Conservation (phyloP, 163 green algal genomes). For the Scenedesmus sp. region DNA sequence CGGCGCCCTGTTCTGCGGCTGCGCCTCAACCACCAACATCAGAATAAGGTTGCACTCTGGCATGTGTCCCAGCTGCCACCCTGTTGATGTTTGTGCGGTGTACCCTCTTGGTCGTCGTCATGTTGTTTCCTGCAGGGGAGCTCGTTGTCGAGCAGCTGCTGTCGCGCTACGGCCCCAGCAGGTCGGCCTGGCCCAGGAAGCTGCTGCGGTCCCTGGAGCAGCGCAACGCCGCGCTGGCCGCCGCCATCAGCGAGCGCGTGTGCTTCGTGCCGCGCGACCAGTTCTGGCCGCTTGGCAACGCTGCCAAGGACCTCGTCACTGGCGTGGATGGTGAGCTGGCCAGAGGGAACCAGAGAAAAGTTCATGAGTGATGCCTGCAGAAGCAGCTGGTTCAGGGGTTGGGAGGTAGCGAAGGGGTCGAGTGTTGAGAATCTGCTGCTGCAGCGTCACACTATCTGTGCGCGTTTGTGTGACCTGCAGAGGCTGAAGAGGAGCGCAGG, state of each 20-base stretch:
- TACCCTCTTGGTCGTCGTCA: no score
- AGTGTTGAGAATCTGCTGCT: no score
- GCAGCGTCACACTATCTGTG: no score
- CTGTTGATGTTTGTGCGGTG: no score
- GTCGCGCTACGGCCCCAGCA: conserved; percentile 62
- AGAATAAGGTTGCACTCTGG: no score
- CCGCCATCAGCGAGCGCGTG: conserved; percentile 59
- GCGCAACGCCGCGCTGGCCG: conserved; percentile 71
- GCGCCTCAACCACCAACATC: no score
- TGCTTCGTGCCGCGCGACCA: conserved; percentile 65
- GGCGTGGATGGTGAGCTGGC: conserved; percentile 18
- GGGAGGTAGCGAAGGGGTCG: no score
- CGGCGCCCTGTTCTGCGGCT: no score
- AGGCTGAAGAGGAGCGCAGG: conserved; percentile 44
- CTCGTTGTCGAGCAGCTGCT: conserved; percentile 71
- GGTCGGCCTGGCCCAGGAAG: conserved; percentile 71
- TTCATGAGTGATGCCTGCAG: no score
- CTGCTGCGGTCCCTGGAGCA: conserved; percentile 72
- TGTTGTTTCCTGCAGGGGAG: conserved; percentile 58
- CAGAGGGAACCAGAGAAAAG: no score
- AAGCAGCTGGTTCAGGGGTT: no score
- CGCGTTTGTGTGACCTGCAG: neutral
- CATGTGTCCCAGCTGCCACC: no score
- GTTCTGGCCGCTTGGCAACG: conserved; percentile 68
- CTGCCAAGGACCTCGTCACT: conserved; percentile 43